Conservation (phyloP, 495 filamentous ascomycete genomes). For the Penicillium verhagenii region DNA sequence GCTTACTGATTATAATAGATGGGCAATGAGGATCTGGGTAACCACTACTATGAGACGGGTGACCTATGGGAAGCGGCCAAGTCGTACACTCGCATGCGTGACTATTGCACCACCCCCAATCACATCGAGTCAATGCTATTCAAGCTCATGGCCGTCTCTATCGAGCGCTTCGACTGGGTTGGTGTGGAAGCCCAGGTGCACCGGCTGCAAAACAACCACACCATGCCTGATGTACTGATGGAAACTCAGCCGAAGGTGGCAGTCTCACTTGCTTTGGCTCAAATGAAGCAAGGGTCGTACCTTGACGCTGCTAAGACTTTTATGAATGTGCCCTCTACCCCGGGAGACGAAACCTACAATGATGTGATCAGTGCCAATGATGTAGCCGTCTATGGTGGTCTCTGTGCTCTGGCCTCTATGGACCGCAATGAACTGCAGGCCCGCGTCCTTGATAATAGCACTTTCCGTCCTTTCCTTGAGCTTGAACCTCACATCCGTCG, state of each 20-base stretch:
- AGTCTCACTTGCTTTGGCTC: slow-evolving; percentile 67
- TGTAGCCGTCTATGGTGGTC: slow-evolving; percentile 85
- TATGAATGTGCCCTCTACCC: slow-evolving; percentile 52
- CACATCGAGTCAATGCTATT: slow-evolving; percentile 72
- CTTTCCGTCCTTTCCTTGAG: slow-evolving; percentile 86
- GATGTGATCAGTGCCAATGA: slow-evolving; percentile 81
- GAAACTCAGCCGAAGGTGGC: slow-evolving; percentile 62
- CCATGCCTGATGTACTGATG: slow-evolving; percentile 62
- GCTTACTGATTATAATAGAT: slow-evolving; percentile 49
- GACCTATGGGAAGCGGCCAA: slow-evolving; percentile 61
- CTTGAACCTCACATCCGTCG: slow-evolving; percentile 92
- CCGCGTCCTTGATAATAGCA: slow-evolving; percentile 71
- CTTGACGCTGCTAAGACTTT: slow-evolving; percentile 73
- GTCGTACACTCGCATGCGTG: slow-evolving; percentile 71
- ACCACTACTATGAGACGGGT: slow-evolving; percentile 64
- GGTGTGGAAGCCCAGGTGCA: slow-evolving; percentile 63
- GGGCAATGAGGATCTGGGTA: slow-evolving; percentile 73
- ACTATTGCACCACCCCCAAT: slow-evolving; percentile 66
- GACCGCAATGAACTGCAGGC: slow-evolving; percentile 69
- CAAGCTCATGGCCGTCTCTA: slow-evolving; percentile 62
- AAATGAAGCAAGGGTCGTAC: slow-evolving; percentile 64
- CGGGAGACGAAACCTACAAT: slow-evolving; percentile 61
- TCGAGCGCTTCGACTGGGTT: slow-evolving; percentile 68
- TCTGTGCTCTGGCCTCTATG: slow-evolving; percentile 91
- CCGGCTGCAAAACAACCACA: slow-evolving; percentile 57